Evolutionary conservation across 2,329 filamentous ascomycete genomes (phyloP).

Genomic region (Microthyrium microscopicum): DNA sequence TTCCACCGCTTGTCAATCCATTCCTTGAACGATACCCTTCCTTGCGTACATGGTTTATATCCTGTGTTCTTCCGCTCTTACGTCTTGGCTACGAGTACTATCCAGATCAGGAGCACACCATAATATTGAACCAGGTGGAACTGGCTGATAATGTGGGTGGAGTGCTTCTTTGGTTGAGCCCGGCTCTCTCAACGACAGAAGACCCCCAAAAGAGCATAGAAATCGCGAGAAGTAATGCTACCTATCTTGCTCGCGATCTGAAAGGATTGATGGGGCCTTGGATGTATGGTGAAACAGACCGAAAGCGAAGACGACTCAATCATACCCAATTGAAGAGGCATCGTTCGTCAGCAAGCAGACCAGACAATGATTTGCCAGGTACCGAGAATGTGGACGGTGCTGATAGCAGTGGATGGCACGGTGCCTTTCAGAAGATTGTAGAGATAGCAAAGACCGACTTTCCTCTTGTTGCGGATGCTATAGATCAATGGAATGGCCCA

Average conservation of each 20-base stretch:
- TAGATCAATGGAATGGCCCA: conserved; percentile 60
- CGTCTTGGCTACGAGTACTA: conserved; percentile 57
- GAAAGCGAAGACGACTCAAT: conserved; percentile 33
- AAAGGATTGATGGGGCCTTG: conserved; percentile 55
- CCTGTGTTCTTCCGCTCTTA: conserved; percentile 50
- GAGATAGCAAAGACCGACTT: conserved; percentile 43
- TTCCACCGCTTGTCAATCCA: conserved; percentile 50
- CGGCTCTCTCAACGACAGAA: conserved; percentile 25
- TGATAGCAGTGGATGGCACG: conserved; percentile 50
- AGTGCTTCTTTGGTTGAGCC: conserved; percentile 45
- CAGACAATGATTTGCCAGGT: background rate
- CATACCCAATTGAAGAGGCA: conserved; percentile 1
- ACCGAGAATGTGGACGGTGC: too few relatives aligned
- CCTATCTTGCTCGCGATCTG: conserved; percentile 43
- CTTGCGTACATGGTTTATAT: conserved; percentile 52
- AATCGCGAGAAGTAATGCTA: conserved; percentile 12
- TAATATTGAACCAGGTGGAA: conserved; percentile 48
- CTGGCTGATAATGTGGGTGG: conserved; percentile 41
- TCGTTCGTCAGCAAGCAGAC: background rate
- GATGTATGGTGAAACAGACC: conserved; percentile 49
- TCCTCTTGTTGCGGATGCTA: conserved; percentile 41
- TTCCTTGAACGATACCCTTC: conserved; percentile 47
- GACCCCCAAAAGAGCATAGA: conserved; percentile 12
- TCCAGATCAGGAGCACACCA: conserved; percentile 28
- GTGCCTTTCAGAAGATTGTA: conserved; percentile 50